Percentiles rank a stretch among this genome's conserved stretches.
Evolutionary conservation across 2,329 filamentous ascomycete species (phyloP).

Genomic region (Neurospora sp.): DNA sequence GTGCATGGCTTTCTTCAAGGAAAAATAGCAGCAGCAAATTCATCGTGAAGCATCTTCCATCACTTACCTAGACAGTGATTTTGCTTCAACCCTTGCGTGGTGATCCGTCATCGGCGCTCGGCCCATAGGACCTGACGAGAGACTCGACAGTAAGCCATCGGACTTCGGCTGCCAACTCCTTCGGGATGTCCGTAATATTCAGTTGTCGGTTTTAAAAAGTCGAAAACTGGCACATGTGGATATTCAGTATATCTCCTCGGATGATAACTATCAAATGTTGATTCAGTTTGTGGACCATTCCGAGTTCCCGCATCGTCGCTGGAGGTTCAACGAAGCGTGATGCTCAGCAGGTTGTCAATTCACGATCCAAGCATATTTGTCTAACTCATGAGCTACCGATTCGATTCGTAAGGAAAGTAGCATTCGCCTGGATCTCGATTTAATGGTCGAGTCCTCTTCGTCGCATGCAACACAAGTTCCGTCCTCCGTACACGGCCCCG

Average conservation of each 20-base stretch:
- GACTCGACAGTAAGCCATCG: neutral
- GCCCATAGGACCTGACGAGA: neutral
- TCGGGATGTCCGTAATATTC: neutral
- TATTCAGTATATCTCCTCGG: too few relatives aligned
- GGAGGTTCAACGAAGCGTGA: neutral
- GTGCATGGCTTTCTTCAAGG: neutral
- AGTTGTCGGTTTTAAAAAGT: neutral
- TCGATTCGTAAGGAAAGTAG: neutral
- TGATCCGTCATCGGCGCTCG: neutral
- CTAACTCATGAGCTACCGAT: neutral
- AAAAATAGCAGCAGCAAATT: neutral
- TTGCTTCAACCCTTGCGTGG: neutral
- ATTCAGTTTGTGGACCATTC: neutral
- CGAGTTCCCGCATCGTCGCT: neutral
- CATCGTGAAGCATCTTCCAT: neutral
- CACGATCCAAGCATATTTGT: neutral
- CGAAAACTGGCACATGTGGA: too few relatives aligned
- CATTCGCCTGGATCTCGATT: neutral
- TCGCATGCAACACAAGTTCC: neutral
- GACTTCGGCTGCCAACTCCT: neutral
- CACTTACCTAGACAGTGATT: neutral
- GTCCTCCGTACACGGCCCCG: neutral
- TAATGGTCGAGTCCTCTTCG: neutral
- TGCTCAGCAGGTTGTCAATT: neutral
- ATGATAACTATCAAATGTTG: too few relatives aligned